Evolutionary conservation across 2,329 filamentous ascomycete species (phyloP).

Genomic region (Apiospora hydei): DNA sequence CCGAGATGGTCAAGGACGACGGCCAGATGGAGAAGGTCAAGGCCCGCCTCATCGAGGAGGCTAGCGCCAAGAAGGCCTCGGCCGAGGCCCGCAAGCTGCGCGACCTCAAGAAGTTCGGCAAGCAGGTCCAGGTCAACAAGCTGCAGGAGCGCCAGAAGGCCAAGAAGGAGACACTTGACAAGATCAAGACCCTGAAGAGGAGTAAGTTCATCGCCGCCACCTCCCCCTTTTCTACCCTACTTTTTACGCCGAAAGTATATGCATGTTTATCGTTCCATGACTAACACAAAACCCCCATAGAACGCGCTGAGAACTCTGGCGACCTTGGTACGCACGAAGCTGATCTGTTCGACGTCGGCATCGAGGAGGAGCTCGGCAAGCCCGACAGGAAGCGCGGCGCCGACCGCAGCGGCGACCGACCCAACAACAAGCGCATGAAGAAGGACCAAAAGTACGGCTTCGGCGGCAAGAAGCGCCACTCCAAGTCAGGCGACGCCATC

Average conservation of each 20-base stretch:
- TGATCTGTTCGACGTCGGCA: slow-evolving; percentile 89
- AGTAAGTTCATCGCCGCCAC: slow-evolving; percentile 68
- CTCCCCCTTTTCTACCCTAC: neutral
- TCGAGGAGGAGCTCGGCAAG: slow-evolving; percentile 71
- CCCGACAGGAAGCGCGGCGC: slow-evolving; percentile 52
- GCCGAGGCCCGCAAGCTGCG: slow-evolving; percentile 90
- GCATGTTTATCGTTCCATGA: slow-evolving; percentile 20
- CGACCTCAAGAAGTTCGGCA: slow-evolving; percentile 98
- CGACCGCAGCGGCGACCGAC: slow-evolving; percentile 47
- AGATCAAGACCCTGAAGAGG: slow-evolving; percentile 93
- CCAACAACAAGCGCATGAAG: slow-evolving; percentile 82
- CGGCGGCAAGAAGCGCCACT: slow-evolving; percentile 91
- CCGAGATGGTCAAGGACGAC: slow-evolving; percentile 98
- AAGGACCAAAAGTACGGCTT: slow-evolving; percentile 96
- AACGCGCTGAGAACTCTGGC: slow-evolving; percentile 77
- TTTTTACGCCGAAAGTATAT: neutral
- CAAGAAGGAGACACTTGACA: slow-evolving; percentile 92
- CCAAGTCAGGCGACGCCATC: slow-evolving; percentile 88
- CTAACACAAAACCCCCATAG: slow-evolving; percentile 52
- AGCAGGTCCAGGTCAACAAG: slow-evolving; percentile 96
- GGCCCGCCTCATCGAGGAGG: slow-evolving; percentile 90
- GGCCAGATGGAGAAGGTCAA: slow-evolving; percentile 98
- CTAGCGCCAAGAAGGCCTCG: slow-evolving; percentile 88
- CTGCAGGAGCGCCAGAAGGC: slow-evolving; percentile 91
- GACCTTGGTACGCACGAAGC: slow-evolving; percentile 75